These are phyloP conservation scores for Endoconidiophora polonica DNA, from an alignment of 2,329 filamentous ascomycete genomes.

Conservation along the genomic window DNA sequence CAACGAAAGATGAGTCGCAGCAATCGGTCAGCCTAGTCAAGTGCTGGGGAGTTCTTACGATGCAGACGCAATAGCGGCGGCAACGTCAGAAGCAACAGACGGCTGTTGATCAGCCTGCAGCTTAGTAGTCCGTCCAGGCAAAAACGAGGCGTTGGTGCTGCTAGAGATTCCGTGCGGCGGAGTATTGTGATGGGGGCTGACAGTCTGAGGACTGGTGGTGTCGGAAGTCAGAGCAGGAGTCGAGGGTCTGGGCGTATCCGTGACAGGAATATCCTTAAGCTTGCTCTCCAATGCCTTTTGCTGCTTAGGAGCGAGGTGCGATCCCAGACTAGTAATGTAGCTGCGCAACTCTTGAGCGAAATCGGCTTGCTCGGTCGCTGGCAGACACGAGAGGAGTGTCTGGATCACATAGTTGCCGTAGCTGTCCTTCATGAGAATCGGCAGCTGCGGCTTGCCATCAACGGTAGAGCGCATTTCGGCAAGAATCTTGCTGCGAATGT, in stretches of 20 bases:
- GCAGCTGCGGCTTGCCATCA: slow-evolving; percentile 55
- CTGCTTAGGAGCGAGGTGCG: slow-evolving; percentile 48
- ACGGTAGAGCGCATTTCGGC: not conserved
- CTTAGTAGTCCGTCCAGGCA: no score
- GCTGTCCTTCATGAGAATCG: slow-evolving; percentile 70
- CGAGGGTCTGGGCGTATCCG: slow-evolving; percentile 25
- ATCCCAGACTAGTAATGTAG: slow-evolving; percentile 44
- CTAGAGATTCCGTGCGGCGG: slow-evolving; percentile 37
- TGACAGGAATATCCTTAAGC: slow-evolving; percentile 13
- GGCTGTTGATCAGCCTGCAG: no score
- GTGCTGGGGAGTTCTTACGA: no score
- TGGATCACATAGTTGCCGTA: slow-evolving; percentile 96
- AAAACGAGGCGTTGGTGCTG: no score
- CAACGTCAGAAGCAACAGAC: no score
- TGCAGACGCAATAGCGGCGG: no score
- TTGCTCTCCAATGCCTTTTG: slow-evolving; percentile 22
- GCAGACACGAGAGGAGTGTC: slow-evolving; percentile 53
- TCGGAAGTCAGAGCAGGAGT: slow-evolving; percentile 53
- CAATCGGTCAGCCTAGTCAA: not conserved
- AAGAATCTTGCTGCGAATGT: not conserved
- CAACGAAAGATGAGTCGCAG: not conserved
- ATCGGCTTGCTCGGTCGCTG: slow-evolving; percentile 39
- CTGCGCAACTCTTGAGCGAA: slow-evolving; percentile 49
- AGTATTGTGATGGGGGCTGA: slow-evolving; percentile 36
- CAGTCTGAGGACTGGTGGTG: slow-evolving; percentile 39